phyloP scores from a whole-genome alignment of 2,329 filamentous ascomycete genomes.

The Monosporascus cannonballus region DNA sequence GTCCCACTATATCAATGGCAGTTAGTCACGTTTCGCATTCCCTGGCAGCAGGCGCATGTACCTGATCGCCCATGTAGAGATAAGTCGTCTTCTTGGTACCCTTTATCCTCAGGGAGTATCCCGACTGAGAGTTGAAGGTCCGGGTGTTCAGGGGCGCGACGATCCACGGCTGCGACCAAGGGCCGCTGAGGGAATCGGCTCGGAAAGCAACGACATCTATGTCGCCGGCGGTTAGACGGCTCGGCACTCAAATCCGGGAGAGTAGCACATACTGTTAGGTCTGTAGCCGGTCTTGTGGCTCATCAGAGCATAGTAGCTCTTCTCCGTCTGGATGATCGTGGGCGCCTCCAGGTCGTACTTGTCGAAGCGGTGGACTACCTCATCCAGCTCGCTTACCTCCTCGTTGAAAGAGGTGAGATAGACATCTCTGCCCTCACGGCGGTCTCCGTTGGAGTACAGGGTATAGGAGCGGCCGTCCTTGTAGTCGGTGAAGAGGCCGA shows the following conservation, averaged over 20 bases:
- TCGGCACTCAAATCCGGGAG: too few relatives aligned
- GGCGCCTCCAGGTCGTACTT: conserved; percentile 57
- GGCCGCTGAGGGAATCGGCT: conserved; percentile 41
- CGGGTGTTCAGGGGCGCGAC: conserved; percentile 44
- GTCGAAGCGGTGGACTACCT: conserved; percentile 48
- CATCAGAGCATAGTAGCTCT: conserved; percentile 55
- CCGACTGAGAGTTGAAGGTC: conserved; percentile 47
- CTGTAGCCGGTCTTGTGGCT: conserved; percentile 58
- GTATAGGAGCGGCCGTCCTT: conserved; percentile 50
- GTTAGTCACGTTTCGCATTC: not conserved
- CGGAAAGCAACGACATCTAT: conserved; percentile 48
- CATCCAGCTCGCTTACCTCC: conserved; percentile 43
- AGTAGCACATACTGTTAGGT: conserved; percentile 39
- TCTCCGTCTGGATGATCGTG: conserved; percentile 53
- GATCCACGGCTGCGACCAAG: conserved; percentile 50
- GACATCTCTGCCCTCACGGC: conserved; percentile 47
- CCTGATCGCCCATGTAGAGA: conserved; percentile 44
- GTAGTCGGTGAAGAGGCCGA: conserved; percentile 54
- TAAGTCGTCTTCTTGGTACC: conserved; percentile 43
- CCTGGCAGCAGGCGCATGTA: conserved; percentile 1
- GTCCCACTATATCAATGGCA: conserved; percentile 34
- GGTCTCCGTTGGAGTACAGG: conserved; percentile 55
- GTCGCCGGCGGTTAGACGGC: not conserved
- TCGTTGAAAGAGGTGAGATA: conserved; percentile 50
- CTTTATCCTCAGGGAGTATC: conserved; percentile 40